Base-by-base conservation (phyloP, 2,329 filamentous ascomycete genomes). In the Aspergillus tubingensis region DNA sequence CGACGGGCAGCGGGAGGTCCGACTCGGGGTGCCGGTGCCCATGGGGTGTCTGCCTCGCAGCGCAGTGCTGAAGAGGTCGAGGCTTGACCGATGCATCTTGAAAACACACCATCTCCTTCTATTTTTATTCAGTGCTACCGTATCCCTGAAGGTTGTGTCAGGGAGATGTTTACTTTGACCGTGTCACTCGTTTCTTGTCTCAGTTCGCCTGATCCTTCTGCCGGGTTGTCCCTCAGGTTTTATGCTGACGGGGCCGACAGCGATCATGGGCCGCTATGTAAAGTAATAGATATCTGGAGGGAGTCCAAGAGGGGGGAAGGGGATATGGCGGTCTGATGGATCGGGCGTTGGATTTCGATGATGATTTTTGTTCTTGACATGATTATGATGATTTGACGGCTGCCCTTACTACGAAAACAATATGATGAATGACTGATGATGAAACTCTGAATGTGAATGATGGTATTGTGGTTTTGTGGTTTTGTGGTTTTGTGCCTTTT, bases 51-150 rank as follows among this genome's bases (percentile, higher is more conserved):
- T 54, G 71, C 72, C 23, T 71, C 72, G 4, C 68, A 69, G 36
- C 70, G 72, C 7, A 72, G 70, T 49, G 76, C 71, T 17, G 76
- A 77, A 57, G 76, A 78, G 58, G 74, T 78, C 23, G 74, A 77
- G 64, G 65, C 66, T 41, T 74, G 56, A 60, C 27, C 19, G 11
- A 36, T 36, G 32, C 32, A 36, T 2, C 11, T 36, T 36, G 32
- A 5, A 6, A 36, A 5, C 4, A 13, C 32, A 36, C 11, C 32
- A 13, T 15, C 11, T 32, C 30, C 30, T 36, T 36, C 32, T 36
- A 36, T 36, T 36, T 36, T 13, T 36, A 36, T 36, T 13, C 32
- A 36, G 32, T 36, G 32, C 32, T 36, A 36, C 32, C 32, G 32
- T 36, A 36, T 36, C 32, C 32, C 32, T 36, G 32, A 36, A 13